phyloP scores from a whole-genome alignment of 2,329 filamentous ascomycete species.

The Alternaria conjuncta region DNA sequence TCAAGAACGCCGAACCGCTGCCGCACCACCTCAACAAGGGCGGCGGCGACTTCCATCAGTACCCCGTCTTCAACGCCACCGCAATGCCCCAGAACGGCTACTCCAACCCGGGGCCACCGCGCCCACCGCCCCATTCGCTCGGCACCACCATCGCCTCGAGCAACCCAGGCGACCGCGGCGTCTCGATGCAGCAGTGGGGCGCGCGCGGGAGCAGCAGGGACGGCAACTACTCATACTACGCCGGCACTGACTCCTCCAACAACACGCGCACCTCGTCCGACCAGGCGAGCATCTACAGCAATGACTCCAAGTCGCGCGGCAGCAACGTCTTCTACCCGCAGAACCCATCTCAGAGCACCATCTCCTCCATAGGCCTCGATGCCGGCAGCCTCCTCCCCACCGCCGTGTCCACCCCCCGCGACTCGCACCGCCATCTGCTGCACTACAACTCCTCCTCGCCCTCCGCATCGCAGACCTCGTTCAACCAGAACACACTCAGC shows the following conservation, averaged over 20 bases:
- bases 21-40: conserved; percentile 85
- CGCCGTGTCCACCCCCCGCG: conserved; percentile 49
- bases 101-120: conserved; percentile 61
- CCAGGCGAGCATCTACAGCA: conserved; percentile 69
- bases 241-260: conserved; percentile 51
- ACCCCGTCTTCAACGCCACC: conserved; percentile 73
- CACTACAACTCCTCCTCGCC: conserved; percentile 53
- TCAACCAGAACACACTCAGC: conserved; percentile 62
- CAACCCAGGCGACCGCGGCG: conserved; percentile 67
- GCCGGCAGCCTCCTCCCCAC: conserved; percentile 47
- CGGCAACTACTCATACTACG: conserved; percentile 30
- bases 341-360: conserved; percentile 63
- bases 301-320: conserved; percentile 64
- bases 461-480: conserved; percentile 57
- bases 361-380: conserved; percentile 54
- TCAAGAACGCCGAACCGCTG: conserved; percentile 75
- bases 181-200: conserved; percentile 82
- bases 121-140: conserved; percentile 63
- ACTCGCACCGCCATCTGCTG: conserved; percentile 51
- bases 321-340: conserved; percentile 58
- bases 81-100: conserved; percentile 57
- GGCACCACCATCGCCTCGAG: conserved; percentile 73
- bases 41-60: conserved; percentile 84
- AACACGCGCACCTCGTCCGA: conserved; percentile 67
- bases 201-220: conserved; percentile 34